These are phyloP conservation scores for Pestalotiopsis sp. DNA, from an alignment of 2,329 filamentous ascomycete species.

Conservation along the genomic window DNA sequence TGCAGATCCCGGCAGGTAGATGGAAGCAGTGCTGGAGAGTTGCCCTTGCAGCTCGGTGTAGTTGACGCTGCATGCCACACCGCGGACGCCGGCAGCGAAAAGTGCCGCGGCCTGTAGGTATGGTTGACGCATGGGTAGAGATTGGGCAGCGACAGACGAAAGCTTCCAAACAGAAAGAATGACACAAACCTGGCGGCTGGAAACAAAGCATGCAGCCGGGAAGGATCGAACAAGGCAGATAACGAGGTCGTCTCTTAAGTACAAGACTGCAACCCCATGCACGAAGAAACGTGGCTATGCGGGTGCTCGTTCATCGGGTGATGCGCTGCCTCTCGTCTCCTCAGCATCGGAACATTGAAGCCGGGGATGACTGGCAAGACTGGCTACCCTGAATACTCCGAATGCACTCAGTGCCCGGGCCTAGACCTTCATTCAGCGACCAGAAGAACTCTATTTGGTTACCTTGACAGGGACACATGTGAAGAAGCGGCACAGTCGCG, in stretches of 20 bases:
- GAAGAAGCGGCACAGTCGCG: not conserved
- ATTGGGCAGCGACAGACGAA: not conserved
- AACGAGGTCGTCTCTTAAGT: not conserved
- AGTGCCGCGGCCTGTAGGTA: not conserved
- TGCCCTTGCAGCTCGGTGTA: conserved; percentile 13
- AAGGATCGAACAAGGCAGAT: not conserved
- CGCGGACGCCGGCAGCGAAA: not conserved
- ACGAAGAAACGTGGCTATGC: not conserved
- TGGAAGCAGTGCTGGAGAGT: conserved; percentile 24
- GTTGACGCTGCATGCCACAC: not conserved
- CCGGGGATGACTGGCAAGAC: not conserved
- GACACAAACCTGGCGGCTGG: not conserved
- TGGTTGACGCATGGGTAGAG: not conserved
- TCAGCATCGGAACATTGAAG: not conserved
- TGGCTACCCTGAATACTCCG: not conserved
- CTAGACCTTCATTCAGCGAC: not conserved
- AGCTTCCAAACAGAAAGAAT: not conserved
- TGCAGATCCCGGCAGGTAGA: conserved; percentile 31
- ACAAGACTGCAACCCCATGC: not conserved
- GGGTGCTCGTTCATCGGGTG: not conserved
- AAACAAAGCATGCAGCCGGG: not conserved
- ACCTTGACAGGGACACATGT: not conserved
- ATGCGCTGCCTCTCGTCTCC: not conserved
- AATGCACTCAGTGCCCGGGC: not conserved
- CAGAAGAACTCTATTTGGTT: not conserved